These are phyloP conservation scores for Posidonia oceanica DNA, from an alignment of 116 monocot genomes.

Conservation along the genomic window DNA sequence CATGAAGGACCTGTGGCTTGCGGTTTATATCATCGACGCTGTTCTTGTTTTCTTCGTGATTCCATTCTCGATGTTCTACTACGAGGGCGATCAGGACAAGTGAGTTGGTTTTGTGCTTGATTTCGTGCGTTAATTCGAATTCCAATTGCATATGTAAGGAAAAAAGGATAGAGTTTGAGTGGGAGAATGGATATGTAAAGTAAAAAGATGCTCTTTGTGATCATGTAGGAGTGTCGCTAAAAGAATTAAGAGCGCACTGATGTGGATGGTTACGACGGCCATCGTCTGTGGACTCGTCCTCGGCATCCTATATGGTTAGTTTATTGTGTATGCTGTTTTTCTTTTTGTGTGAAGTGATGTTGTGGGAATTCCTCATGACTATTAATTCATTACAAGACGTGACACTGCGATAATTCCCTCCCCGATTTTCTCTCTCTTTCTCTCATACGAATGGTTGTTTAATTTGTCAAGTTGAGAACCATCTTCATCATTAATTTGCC, in stretches of 20 bases:
- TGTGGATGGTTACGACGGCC: conserved; percentile 50
- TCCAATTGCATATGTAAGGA: not conserved
- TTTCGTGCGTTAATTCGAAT: not conserved
- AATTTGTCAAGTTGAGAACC: no score
- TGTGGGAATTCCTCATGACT: no score
- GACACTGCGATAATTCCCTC: no score
- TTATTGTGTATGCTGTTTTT: not conserved
- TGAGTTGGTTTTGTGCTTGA: not conserved
- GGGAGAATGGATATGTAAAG: not conserved
- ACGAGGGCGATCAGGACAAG: conserved; percentile 97
- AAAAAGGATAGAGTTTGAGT: not conserved
- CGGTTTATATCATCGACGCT: conserved; percentile 70
- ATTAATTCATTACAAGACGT: no score
- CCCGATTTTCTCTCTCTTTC: not conserved
- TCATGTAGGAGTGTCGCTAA: conserved; percentile 52
- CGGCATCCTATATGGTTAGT: conserved; percentile 76
- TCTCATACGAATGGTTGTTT: not conserved
- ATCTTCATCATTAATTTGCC: no score
- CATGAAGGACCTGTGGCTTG: conserved; percentile 91
- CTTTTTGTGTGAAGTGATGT: not conserved
- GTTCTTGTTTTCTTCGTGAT: conserved; percentile 83
- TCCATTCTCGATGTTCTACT: conserved; percentile 96
- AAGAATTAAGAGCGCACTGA: conserved; percentile 57
- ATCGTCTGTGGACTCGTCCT: conserved; percentile 67
- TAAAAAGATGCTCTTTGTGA: not conserved